Conservation (phyloP, 192 early-diverging fungal species). For the Diversispora eburnea region DNA sequence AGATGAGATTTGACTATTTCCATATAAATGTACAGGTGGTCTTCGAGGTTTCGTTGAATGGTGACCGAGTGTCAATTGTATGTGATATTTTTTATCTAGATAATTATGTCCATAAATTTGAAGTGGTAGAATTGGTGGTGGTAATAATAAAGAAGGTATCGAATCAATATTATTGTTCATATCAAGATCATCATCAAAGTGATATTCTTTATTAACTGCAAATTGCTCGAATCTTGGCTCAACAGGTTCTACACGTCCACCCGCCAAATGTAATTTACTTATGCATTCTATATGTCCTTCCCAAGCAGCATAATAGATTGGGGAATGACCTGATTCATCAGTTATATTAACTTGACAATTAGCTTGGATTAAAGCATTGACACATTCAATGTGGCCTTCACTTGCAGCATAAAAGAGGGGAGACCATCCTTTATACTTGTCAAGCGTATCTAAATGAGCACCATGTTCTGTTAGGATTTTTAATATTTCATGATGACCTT, state of each 20-base stretch:
- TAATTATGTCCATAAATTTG: constrained; percentile 98
- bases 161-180: constrained; percentile 45
- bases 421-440: constrained; percentile 94
- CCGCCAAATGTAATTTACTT: constrained; percentile 68
- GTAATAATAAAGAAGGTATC: constrained; percentile 89
- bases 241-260: constrained; percentile 38
- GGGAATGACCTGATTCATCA: constrained; percentile 82
- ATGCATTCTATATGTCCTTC: constrained; percentile 88
- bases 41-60: constrained; percentile 33
- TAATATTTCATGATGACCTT: constrained; percentile 72
- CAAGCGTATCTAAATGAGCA: constrained; percentile 71
- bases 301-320: constrained; percentile 87
- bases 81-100: constrained; percentile 82
- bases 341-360: constrained; percentile 67
- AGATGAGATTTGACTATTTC: constrained; percentile 66
- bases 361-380: constrained; percentile 72
- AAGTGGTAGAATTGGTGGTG: constrained; percentile 97
- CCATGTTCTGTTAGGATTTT: constrained; percentile 69
- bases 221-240: neutral
- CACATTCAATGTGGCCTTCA: constrained; percentile 84
- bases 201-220: neutral
- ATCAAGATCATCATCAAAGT: neutral
- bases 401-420: constrained; percentile 94
- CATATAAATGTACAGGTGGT: constrained; percentile 56
- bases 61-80: constrained; percentile 72